These are phyloP conservation scores for Arthrobotrys musiformis DNA, from an alignment of 2,329 filamentous ascomycete species.

Conservation along the genomic window DNA sequence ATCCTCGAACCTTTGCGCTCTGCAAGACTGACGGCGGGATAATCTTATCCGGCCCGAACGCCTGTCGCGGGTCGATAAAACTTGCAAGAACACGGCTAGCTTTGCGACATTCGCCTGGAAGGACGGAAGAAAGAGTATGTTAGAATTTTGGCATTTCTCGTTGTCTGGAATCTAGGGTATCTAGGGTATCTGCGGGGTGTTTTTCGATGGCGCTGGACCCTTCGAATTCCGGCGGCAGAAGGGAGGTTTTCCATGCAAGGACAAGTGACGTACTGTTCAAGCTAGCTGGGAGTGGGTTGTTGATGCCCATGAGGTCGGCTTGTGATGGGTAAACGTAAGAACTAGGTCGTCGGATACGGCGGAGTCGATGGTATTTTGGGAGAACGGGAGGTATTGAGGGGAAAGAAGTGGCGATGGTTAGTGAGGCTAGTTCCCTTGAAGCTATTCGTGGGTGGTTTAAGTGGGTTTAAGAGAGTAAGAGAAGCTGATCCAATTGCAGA, in stretches of 20 bases:
- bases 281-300: constrained; percentile 68
- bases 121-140: constrained; percentile 39
- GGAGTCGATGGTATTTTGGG: neutral
- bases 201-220: neutral
- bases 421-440: neutral
- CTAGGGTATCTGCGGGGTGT: constrained; percentile 33
- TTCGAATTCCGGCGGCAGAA: constrained; percentile 28
- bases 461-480: constrained; percentile 13
- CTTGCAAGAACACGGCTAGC: constrained; percentile 94
- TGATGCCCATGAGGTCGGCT: constrained; percentile 62
- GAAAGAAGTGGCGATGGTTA: neutral
- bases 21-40: constrained; percentile 90
- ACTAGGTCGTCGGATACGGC: neutral
- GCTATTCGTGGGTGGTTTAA: constrained; percentile 14
- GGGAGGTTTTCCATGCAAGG: no score
- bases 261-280: constrained; percentile 66
- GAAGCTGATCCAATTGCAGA: neutral
- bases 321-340: neutral
- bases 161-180: constrained; percentile 16
- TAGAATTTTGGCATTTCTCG: constrained; percentile 58
- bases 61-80: constrained; percentile 91
- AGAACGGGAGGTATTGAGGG: neutral
- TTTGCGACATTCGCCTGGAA: constrained; percentile 94
- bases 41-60: constrained; percentile 95
- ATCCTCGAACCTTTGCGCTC: constrained; percentile 79